phyloP scores from a whole-genome alignment of 805 yeast genomes.

The Wickerhamomyces ciferrii region DNA sequence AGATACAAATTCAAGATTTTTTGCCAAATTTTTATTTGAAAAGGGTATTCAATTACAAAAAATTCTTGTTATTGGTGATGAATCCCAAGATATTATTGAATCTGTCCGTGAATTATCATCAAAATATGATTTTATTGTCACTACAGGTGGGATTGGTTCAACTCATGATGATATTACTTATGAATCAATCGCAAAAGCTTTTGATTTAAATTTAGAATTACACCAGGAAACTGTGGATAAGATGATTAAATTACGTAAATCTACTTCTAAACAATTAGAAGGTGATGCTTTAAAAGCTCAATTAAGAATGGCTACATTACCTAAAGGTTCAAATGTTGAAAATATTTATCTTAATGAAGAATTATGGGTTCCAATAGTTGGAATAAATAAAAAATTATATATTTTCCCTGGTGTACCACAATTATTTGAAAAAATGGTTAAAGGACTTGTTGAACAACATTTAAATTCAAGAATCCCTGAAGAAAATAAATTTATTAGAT shows the following conservation, averaged over 20 bases:
- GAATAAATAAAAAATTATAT: conserved; percentile 56
- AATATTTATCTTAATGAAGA: conserved; percentile 43
- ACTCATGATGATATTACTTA: conserved; percentile 91
- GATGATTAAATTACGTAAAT: conserved; percentile 47
- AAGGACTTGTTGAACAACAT: conserved; percentile 32
- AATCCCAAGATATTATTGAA: conserved; percentile 53
- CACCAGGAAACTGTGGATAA: conserved; percentile 54
- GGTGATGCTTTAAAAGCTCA: conserved; percentile 53
- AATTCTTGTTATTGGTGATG: conserved; percentile 76
- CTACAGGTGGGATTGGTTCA: conserved; percentile 64
- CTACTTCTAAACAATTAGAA: conserved; percentile 27
- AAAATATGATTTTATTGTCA: conserved; percentile 50
- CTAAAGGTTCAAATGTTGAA: conserved; percentile 36
- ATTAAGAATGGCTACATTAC: conserved; percentile 77
- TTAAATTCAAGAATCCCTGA: conserved; percentile 29
- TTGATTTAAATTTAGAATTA: conserved; percentile 39
- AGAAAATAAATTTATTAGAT: conserved; percentile 32
- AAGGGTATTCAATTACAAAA: conserved; percentile 62
- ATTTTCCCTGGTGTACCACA: conserved; percentile 85
- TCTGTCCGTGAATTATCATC: conserved; percentile 39
- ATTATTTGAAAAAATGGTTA: conserved; percentile 52
- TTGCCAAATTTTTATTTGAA: conserved; percentile 66
- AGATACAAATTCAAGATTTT: conserved; percentile 71
- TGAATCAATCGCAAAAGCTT: conserved; percentile 66
- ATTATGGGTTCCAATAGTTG: conserved; percentile 83